phyloP scores from a whole-genome alignment of 148 eudicot genomes.

The Heliamphora exappendiculata region DNA sequence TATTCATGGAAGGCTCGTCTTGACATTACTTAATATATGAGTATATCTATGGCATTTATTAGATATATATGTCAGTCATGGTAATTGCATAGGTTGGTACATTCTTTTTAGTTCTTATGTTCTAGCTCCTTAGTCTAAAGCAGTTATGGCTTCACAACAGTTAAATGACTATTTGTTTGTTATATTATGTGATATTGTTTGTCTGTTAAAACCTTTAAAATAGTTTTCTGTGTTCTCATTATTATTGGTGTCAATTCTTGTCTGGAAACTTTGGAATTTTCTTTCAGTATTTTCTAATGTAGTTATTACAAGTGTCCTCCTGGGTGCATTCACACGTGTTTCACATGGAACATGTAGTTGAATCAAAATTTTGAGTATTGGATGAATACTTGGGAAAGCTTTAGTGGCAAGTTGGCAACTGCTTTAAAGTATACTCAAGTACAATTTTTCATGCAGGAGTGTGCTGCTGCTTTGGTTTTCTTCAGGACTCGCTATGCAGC shows the following conservation, averaged over 20 bases:
- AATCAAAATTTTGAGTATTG: not conserved
- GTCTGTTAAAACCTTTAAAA: not conserved
- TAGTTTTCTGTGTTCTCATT: not conserved
- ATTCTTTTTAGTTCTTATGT: not conserved
- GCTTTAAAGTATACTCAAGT: not conserved
- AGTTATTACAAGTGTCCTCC: not conserved
- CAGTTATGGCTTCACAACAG: not conserved
- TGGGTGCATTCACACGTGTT: not conserved
- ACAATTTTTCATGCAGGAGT: conserved; percentile 53
- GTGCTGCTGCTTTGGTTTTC: conserved; percentile 79
- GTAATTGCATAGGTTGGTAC: not conserved
- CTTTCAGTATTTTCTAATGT: not conserved
- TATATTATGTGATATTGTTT: too few relatives aligned
- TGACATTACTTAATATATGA: not conserved
- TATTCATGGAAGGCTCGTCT: not conserved
- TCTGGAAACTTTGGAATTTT: not conserved
- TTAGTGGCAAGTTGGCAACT: not conserved
- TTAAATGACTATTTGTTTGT: not conserved
- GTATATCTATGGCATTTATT: not conserved
- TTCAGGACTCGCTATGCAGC: conserved; percentile 90
- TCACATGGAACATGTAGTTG: not conserved
- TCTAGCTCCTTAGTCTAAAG: not conserved
- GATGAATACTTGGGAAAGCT: not conserved
- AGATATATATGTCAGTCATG: not conserved
- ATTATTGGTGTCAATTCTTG: not conserved